These are phyloP conservation scores for Sutorius eximius DNA, from an alignment of 1,284 basidiomycete genomes.

Conservation along the genomic window DNA sequence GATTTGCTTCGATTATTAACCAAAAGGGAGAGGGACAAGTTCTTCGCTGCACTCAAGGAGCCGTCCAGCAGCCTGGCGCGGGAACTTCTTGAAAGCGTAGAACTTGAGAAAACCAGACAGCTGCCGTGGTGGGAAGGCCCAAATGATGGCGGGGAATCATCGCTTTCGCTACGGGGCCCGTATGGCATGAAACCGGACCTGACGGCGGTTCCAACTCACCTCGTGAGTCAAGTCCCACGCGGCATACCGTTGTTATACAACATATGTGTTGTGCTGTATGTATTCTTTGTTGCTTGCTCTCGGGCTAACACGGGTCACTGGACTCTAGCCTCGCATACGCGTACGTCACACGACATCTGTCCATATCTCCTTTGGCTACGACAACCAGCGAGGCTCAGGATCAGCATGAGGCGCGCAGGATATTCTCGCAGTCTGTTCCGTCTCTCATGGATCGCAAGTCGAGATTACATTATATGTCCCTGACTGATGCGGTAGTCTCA, in stretches of 20 bases:
- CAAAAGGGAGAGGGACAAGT: constrained; percentile 56
- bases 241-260: constrained; percentile 62
- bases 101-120: constrained; percentile 46
- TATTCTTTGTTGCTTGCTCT: constrained; percentile 7
- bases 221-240: constrained; percentile 42
- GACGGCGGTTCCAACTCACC: constrained; percentile 49
- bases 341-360: constrained; percentile 60
- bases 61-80: constrained; percentile 57
- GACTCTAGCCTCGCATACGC: constrained; percentile 60
- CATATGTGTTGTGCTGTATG: constrained; percentile 63
- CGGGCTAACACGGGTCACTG: constrained; percentile 1
- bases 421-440: constrained; percentile 55
- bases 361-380: constrained; percentile 53
- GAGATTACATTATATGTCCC: constrained; percentile 45
- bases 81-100: constrained; percentile 58
- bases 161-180: constrained; percentile 6
- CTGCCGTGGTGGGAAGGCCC: constrained; percentile 65
- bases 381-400: constrained; percentile 42
- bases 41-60: constrained; percentile 56
- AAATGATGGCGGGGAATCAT: neutral
- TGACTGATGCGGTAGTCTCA: constrained; percentile 54
- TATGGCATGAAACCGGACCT: constrained; percentile 45
- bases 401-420: constrained; percentile 42
- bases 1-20: constrained; percentile 66
- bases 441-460: constrained; percentile 62